These are phyloP conservation scores for Aphanomyces stellatus DNA, from an alignment of 352 stramenopile genomes.

Conservation along the genomic window DNA sequence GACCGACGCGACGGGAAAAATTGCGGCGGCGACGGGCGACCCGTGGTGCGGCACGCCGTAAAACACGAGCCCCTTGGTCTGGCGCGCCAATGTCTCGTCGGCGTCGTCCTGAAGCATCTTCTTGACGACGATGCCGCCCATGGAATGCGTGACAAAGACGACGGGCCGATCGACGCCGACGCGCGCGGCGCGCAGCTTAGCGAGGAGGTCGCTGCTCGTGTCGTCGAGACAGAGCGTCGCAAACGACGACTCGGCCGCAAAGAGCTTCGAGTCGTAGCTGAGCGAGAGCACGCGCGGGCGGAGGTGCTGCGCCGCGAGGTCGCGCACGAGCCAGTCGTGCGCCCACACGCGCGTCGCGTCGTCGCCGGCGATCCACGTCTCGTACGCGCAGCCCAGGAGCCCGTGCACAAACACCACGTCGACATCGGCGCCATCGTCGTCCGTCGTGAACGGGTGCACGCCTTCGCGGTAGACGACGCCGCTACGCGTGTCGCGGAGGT, in stretches of 20 bases:
- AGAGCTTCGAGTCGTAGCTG: conserved; percentile 72
- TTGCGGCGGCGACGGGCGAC: conserved; percentile 57
- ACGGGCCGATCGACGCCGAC: conserved; percentile 57
- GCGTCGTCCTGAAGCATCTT: conserved; percentile 59
- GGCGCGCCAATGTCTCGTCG: conserved; percentile 34
- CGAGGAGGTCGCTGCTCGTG: conserved; percentile 53
- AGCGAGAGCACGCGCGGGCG: conserved; percentile 68
- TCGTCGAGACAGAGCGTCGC: conserved; percentile 64
- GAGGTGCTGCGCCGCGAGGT: conserved; percentile 44
- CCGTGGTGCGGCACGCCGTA: conserved; percentile 73
- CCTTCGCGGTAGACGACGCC: conserved; percentile 59
- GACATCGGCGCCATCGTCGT: conserved; percentile 33
- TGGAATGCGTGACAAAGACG: conserved; percentile 77
- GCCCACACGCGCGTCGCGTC: conserved; percentile 54
- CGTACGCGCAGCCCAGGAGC: conserved; percentile 62
- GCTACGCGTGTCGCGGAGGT: conserved; percentile 5
- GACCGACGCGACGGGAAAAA: conserved; percentile 18
- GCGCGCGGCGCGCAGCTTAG: conserved; percentile 46
- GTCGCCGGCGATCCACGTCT: conserved; percentile 69
- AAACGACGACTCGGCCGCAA: conserved; percentile 64
- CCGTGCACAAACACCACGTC: conserved; percentile 81
- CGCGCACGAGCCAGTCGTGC: conserved; percentile 52
- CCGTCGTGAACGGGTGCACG: conserved; percentile 46
- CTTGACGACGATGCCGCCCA: conserved; percentile 77
- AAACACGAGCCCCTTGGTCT: conserved; percentile 65